phyloP scores from a whole-genome alignment of 129 eudicot genomes.

The Flaveria sonorensis region DNA sequence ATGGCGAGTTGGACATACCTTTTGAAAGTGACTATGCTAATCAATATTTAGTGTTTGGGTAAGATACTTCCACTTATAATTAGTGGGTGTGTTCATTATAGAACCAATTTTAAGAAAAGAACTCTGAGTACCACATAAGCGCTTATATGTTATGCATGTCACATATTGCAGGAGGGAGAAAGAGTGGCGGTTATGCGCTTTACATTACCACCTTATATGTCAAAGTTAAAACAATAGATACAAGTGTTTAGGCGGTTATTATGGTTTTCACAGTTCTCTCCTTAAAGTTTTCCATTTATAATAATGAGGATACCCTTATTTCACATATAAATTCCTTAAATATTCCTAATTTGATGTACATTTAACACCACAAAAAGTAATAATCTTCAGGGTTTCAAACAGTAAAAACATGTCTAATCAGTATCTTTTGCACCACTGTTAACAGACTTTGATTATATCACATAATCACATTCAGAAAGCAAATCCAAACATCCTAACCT shows the following conservation, averaged over 20 bases:
- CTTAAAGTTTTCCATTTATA: not conserved
- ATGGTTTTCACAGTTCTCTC: not conserved
- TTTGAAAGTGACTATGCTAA: not conserved
- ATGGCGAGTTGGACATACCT: not conserved
- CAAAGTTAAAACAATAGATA: not conserved
- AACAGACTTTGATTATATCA: not conserved
- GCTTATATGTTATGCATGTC: not conserved
- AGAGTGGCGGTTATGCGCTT: not conserved
- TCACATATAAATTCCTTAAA: not conserved
- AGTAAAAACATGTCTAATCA: not conserved
- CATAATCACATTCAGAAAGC: not conserved
- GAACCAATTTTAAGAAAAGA: not conserved
- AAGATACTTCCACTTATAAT: not conserved
- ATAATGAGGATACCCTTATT: not conserved
- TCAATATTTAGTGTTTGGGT: not conserved
- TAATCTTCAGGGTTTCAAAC: not conserved
- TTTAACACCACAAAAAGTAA: conserved; percentile 2
- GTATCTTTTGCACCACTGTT: not conserved
- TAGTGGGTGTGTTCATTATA: not conserved
- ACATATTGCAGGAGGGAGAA: not conserved
- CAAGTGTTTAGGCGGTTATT: not conserved
- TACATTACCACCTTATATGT: not conserved
- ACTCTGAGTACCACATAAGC: not conserved
- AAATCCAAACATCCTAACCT: conserved; percentile 9
- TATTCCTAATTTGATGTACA: not conserved